A percentile compares a stretch with the other conserved stretches of the same genome.
phyloP scores from a whole-genome alignment of 176 grass and related monocot genomes.

The Microstegium vimineum region DNA sequence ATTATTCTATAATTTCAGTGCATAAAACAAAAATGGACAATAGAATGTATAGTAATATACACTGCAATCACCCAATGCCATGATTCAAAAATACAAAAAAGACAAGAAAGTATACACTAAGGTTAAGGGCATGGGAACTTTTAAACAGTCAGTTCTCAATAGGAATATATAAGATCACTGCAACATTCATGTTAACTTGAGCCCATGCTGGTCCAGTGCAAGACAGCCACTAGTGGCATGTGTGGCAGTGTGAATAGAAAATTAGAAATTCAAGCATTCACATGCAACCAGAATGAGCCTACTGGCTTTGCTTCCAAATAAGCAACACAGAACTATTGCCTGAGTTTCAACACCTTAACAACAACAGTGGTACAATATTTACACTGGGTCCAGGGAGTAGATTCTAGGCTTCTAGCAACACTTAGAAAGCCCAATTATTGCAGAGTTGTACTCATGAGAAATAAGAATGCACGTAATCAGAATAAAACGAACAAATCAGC shows the following conservation, averaged over 20 bases:
- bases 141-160: not conserved
- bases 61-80: not conserved
- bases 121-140: not conserved
- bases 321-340: not conserved
- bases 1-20: not conserved
- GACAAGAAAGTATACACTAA: not conserved
- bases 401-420: not conserved
- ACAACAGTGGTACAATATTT: not conserved
- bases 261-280: slow-evolving; percentile 3
- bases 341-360: not conserved
- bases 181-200: not conserved
- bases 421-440: not conserved
- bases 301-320: not conserved
- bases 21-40: not conserved
- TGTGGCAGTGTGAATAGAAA: slow-evolving; percentile 6
- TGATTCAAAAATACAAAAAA: not conserved
- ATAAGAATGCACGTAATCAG: not conserved
- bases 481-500: not conserved
- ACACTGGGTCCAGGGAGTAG: not conserved
- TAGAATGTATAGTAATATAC: not conserved
- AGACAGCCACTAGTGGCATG: not conserved
- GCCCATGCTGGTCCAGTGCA: not conserved
- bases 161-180: not conserved
- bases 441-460: not conserved
- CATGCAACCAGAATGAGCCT: not conserved